Evolutionary conservation across 352 stramenopile species (phyloP), one percentile per base, ranked within the genome.

Genomic region (Globisporangium carolinianum): DNA sequence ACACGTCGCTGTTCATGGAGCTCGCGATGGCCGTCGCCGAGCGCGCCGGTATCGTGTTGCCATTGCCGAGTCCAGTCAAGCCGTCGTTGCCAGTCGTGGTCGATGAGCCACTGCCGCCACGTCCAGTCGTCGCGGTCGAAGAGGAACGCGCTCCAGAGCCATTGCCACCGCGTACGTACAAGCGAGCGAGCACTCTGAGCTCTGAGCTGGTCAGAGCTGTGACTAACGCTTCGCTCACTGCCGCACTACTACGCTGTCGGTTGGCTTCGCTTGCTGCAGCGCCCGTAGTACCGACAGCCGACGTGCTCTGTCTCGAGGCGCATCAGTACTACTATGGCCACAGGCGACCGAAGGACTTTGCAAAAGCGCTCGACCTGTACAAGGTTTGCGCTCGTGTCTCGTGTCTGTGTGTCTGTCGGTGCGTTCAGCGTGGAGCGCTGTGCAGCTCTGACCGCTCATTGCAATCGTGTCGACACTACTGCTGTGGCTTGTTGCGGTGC

Each of bases 1-100:
- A 92, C 68, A 87, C 76, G 24, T 89, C 78, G 15, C 67, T 89
- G 5, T 92, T 92, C 60, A 91, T 89, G 69, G 80, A 92, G 55
- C 74, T 91, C 18, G 85, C 76, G 35, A 88, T 91, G 75, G 73
- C 80, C 14, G 65, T 91, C 14, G 83, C 80, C 24, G 68, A 68
- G 39, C 65, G 65, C 45, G 79, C 79, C 2, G 76, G 73, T 3
- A 63, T 82, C 43, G 66, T 76, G 42, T 60, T 86, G 36, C 76
- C 73, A 10, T 55, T 87, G 15, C 79, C 76, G n/a, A 69, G 60
- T 53, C 68, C 73, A 2, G 52, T 76, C 24, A 69, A 69, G 11
- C 49, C 61, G 1, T 53, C 61, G 38, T 50, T 32, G 6, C 51
- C 56, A n/a, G 37, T 60, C 35, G 59, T 60, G 47, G 57, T 56